These are phyloP conservation scores for Calycina herbarum DNA, from an alignment of 2,329 filamentous ascomycete species.

Conservation along the genomic window DNA sequence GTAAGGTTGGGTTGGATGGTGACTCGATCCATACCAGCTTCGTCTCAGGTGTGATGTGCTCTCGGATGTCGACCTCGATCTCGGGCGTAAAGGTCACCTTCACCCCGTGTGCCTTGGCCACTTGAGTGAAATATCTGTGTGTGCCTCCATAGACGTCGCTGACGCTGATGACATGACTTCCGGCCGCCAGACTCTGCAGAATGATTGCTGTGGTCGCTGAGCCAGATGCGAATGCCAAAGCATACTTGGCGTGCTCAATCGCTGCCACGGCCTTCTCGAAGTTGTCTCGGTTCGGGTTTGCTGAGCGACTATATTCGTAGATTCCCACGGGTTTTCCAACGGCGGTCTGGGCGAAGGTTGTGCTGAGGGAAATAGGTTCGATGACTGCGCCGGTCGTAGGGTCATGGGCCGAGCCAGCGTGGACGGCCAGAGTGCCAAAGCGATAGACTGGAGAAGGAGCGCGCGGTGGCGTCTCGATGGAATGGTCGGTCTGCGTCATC, in stretches of 20 bases:
- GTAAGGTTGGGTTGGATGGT: constrained; percentile 91
- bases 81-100: constrained; percentile 90
- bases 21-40: constrained; percentile 97
- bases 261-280: constrained; percentile 91
- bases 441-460: constrained; percentile 72
- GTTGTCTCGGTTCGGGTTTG: constrained; percentile 93
- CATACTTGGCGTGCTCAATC: constrained; percentile 88
- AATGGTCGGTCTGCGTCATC: constrained; percentile 43
- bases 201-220: constrained; percentile 92
- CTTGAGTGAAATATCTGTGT: constrained; percentile 98
- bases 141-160: constrained; percentile 98
- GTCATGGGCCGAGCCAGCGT: constrained; percentile 89
- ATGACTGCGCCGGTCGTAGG: constrained; percentile 93
- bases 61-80: constrained; percentile 84
- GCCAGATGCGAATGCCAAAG: constrained; percentile 91
- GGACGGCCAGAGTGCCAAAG: constrained; percentile 93
- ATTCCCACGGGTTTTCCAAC: constrained; percentile 84
- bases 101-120: constrained; percentile 90
- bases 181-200: constrained; percentile 85
- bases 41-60: constrained; percentile 83
- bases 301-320: constrained; percentile 91
- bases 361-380: constrained; percentile 91
- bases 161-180: constrained; percentile 92
- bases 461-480: constrained; percentile 72
- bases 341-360: constrained; percentile 88